Conservation (phyloP, 768 basidiomycete species). For the Lactifluus pinguis region DNA sequence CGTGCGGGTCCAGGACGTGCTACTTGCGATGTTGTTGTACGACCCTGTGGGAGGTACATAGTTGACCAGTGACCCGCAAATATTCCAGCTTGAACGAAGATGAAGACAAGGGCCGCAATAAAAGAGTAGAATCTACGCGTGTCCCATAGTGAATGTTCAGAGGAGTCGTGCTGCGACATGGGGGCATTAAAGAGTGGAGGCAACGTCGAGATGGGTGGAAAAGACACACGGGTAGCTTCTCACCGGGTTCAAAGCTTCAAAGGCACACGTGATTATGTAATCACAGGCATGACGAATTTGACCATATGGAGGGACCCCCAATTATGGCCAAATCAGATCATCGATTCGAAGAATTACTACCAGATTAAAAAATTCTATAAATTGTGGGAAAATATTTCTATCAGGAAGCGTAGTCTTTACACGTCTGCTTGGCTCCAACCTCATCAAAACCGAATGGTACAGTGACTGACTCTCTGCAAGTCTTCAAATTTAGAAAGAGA, state of each 20-base stretch:
- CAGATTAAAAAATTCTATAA: neutral
- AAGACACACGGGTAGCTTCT: neutral
- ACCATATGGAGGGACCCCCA: no score
- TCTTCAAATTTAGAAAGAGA: constrained; percentile 9
- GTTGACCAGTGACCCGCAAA: constrained; percentile 24
- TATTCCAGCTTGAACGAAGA: constrained; percentile 29
- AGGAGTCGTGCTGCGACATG: constrained; percentile 13
- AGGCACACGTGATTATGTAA: neutral
- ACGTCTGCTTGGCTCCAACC: neutral
- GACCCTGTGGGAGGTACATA: constrained; percentile 23
- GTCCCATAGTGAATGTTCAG: constrained; percentile 1
- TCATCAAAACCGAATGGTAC: neutral
- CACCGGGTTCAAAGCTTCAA: neutral
- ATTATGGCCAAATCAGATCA: no score
- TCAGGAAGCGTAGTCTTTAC: neutral
- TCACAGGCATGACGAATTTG: neutral
- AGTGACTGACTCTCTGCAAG: neutral
- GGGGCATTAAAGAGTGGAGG: neutral
- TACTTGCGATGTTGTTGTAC: constrained; percentile 20
- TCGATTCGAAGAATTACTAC: no score
- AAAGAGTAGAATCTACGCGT: constrained; percentile 19
- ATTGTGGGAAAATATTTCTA: neutral
- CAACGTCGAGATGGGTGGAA: neutral
- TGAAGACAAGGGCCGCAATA: constrained; percentile 22
- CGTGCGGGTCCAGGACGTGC: constrained; percentile 18